A percentile compares a stretch with the other conserved stretches of the same genome.
These are phyloP conservation scores for Chytriomyces hyalinus DNA, from an alignment of 192 early-diverging fungal species.

Conservation along the genomic window DNA sequence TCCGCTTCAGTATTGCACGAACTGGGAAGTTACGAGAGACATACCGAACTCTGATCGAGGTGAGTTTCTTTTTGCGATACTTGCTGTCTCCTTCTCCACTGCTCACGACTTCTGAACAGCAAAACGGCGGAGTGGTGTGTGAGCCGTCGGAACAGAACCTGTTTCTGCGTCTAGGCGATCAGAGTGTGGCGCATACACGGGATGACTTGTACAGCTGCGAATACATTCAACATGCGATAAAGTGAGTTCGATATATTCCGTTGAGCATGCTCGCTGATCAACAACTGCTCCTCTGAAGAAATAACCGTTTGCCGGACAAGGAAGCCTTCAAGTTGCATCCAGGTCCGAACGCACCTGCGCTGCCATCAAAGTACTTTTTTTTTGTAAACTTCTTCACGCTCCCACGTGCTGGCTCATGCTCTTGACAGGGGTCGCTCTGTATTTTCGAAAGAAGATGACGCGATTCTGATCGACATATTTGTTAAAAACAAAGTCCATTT, in stretches of 20 bases:
- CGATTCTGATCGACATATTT: background rate
- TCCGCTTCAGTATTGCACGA: background rate
- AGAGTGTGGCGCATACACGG: background rate
- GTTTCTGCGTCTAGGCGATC: background rate
- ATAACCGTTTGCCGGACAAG: background rate
- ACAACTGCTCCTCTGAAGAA: background rate
- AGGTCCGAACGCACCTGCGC: too few relatives aligned
- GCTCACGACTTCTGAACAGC: background rate
- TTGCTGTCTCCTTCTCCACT: background rate
- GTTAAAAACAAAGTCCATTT: background rate
- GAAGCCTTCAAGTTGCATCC: background rate
- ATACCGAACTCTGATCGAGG: background rate
- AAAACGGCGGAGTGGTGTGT: background rate
- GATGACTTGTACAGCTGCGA: background rate
- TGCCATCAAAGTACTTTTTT: background rate
- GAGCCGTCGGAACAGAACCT: background rate
- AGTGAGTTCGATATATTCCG: background rate
- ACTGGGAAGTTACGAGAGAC: background rate
- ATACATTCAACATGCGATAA: background rate
- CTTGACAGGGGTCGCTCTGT: background rate
- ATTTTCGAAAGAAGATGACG: background rate
- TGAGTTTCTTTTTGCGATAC: background rate
- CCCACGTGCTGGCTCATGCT: background rate
- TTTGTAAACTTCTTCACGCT: background rate
- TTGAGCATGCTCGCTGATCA: background rate